These are phyloP conservation scores for Arthrobotrys musiformis DNA, from an alignment of 2,329 filamentous ascomycete species.

Conservation along the genomic window DNA sequence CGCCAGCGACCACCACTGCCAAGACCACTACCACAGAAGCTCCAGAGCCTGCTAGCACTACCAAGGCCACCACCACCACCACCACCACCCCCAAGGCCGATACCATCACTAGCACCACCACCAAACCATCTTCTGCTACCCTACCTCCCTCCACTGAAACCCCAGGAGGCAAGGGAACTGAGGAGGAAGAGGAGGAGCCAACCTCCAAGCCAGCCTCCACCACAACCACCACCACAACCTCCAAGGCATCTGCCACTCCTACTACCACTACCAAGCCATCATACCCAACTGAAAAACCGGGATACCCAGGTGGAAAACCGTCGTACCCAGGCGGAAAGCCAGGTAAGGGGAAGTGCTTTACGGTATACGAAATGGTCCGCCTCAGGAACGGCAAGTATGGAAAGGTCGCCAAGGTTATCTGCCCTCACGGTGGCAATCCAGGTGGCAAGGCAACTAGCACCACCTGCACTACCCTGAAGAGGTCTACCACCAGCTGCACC, in stretches of 20 bases:
- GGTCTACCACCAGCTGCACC: not conserved
- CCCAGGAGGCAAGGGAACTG: not conserved
- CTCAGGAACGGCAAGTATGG: not conserved
- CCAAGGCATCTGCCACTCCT: not conserved
- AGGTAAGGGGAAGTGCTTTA: too few relatives aligned
- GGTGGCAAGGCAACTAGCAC: not conserved
- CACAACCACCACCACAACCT: not conserved
- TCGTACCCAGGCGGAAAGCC: too few relatives aligned
- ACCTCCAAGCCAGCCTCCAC: too few relatives aligned
- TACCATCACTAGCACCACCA: not conserved
- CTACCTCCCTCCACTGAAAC: not conserved
- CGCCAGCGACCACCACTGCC: not conserved
- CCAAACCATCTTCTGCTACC: not conserved
- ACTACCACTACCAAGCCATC: not conserved
- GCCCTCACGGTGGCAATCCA: not conserved
- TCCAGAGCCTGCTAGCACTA: not conserved
- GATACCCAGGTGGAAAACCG: too few relatives aligned
- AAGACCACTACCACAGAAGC: not conserved
- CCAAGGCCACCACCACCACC: not conserved
- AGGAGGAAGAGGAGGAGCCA: not conserved
- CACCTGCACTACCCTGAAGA: not conserved
- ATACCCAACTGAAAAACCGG: not conserved
- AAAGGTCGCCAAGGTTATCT: not conserved
- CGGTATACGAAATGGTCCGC: too few relatives aligned
- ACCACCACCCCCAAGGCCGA: not conserved